Conservation (phyloP, 2,329 filamentous ascomycete genomes). For the Trichoderma asperellum region DNA sequence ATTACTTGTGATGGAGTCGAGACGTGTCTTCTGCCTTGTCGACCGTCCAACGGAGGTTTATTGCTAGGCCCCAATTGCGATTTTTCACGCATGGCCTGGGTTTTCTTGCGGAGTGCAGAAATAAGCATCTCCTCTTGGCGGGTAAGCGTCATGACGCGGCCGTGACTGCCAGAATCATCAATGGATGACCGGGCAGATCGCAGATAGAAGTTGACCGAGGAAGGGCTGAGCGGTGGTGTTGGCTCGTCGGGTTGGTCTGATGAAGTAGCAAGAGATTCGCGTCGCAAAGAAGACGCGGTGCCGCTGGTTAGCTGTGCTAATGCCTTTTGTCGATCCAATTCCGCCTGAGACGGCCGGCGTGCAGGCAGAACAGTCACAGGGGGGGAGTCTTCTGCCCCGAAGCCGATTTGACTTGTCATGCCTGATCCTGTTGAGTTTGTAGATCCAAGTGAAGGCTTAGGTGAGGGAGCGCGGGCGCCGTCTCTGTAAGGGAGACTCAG, state of each 20-base stretch:
- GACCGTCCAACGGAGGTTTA: background rate
- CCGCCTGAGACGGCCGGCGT: slow-evolving; percentile 33
- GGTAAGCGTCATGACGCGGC: slow-evolving; percentile 61
- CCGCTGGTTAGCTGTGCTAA: slow-evolving; percentile 8
- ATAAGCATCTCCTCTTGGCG: slow-evolving; percentile 62
- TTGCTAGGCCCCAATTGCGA: slow-evolving; percentile 33
- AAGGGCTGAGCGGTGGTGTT: slow-evolving; percentile 57
- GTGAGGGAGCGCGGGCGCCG: slow-evolving; percentile 36
- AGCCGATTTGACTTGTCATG: slow-evolving; percentile 40
- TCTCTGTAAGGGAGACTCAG: slow-evolving; percentile 22
- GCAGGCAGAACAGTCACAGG: slow-evolving; percentile 45
- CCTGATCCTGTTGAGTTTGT: slow-evolving; percentile 45
- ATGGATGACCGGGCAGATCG: slow-evolving; percentile 46
- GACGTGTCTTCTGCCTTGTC: slow-evolving; percentile 33
- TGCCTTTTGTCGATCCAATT: slow-evolving; percentile 34
- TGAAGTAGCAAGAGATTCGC: slow-evolving; percentile 36
- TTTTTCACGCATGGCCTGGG: slow-evolving; percentile 56
- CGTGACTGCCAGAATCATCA: slow-evolving; percentile 39
- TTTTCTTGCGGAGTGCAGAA: slow-evolving; percentile 59
- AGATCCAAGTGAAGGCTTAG: slow-evolving; percentile 43
- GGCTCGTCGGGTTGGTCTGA: slow-evolving; percentile 43
- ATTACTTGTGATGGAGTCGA: slow-evolving; percentile 40
- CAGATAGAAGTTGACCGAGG: slow-evolving; percentile 55
- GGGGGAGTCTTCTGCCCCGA: slow-evolving; percentile 46
- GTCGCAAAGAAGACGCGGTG: slow-evolving; percentile 15